phyloP scores from a whole-genome alignment of 495 filamentous ascomycete species.

The Ramalina peruviana region DNA sequence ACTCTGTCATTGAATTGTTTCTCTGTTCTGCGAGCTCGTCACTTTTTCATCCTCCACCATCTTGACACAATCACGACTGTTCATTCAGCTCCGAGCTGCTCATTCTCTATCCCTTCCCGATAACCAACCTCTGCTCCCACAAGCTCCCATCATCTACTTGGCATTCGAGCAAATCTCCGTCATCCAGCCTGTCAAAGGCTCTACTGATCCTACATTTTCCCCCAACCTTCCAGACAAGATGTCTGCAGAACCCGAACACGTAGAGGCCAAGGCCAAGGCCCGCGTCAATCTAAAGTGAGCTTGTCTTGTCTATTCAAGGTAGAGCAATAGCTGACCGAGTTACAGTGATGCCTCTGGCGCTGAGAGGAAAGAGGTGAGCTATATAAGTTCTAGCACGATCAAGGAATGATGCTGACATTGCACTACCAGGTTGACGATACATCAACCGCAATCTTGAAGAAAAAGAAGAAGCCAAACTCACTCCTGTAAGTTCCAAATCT shows the following conservation, averaged over 20 bases:
- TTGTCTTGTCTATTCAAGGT: background rate
- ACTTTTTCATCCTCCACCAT: background rate
- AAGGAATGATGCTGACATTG: slow-evolving; percentile 20
- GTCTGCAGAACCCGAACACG: slow-evolving; percentile 61
- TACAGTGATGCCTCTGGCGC: slow-evolving; percentile 76
- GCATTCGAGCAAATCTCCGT: background rate
- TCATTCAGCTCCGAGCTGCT: too few species aligned
- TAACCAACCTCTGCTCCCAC: background rate
- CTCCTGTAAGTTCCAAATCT: slow-evolving; percentile 56
- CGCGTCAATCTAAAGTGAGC: slow-evolving; percentile 86
- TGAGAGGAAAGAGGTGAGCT: slow-evolving; percentile 67
- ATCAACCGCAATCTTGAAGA: slow-evolving; percentile 95
- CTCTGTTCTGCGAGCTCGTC: background rate
- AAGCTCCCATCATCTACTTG: background rate
- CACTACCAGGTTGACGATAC: slow-evolving; percentile 65
- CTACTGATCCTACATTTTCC: background rate
- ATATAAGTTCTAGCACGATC: slow-evolving; percentile 3
- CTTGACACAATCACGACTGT: background rate
- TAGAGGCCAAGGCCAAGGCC: slow-evolving; percentile 68
- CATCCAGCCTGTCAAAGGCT: background rate
- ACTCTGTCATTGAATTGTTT: slow-evolving; percentile 1
- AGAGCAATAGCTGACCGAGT: slow-evolving; percentile 10
- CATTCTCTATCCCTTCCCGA: too few species aligned
- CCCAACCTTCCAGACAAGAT: slow-evolving; percentile 26
- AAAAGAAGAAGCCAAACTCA: slow-evolving; percentile 99